Conservation (phyloP, 352 stramenopile genomes). For the Phytopythium chamaehyphon region DNA sequence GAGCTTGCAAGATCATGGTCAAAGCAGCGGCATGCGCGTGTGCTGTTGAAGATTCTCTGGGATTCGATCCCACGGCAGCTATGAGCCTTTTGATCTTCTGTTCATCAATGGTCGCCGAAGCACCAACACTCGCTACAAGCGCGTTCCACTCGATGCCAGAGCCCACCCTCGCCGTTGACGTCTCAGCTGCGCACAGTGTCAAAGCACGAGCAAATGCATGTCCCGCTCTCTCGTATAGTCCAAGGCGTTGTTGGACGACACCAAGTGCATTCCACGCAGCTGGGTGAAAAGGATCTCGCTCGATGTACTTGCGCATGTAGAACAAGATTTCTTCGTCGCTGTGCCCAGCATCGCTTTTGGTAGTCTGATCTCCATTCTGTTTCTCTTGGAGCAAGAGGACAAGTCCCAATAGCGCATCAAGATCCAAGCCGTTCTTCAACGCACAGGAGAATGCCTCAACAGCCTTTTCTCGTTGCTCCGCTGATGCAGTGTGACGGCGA, state of each 20-base stretch:
- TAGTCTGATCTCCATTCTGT: conserved; percentile 13
- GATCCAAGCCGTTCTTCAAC: conserved; percentile 62
- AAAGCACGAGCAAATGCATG: conserved; percentile 29
- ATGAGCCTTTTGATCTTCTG: conserved; percentile 7
- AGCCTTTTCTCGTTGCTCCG: conserved; percentile 38
- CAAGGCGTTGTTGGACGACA: conserved; percentile 55
- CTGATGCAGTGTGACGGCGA: conserved; percentile 28
- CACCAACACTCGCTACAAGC: conserved; percentile 24
- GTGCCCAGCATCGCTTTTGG: conserved; percentile 14
- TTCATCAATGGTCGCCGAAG: conserved; percentile 7
- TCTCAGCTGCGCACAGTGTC: neutral
- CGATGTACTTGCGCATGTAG: conserved; percentile 75
- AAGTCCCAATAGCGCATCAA: conserved; percentile 71
- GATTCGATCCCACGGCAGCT: conserved; percentile 1
- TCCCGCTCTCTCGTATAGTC: conserved; percentile 33
- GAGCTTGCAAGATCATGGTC: conserved; percentile 22
- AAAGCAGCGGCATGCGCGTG: conserved; percentile 8
- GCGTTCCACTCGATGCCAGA: conserved; percentile 34
- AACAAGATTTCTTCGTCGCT: conserved; percentile 51
- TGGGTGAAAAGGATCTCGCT: conserved; percentile 62
- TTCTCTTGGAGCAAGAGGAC: conserved; percentile 30
- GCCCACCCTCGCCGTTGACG: neutral
- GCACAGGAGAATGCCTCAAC: conserved; percentile 77
- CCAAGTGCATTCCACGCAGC: conserved; percentile 61
- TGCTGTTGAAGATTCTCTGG: conserved; percentile 6